phyloP scores from a whole-genome alignment of 352 stramenopile genomes.

The Aphanomyces euteiches region DNA sequence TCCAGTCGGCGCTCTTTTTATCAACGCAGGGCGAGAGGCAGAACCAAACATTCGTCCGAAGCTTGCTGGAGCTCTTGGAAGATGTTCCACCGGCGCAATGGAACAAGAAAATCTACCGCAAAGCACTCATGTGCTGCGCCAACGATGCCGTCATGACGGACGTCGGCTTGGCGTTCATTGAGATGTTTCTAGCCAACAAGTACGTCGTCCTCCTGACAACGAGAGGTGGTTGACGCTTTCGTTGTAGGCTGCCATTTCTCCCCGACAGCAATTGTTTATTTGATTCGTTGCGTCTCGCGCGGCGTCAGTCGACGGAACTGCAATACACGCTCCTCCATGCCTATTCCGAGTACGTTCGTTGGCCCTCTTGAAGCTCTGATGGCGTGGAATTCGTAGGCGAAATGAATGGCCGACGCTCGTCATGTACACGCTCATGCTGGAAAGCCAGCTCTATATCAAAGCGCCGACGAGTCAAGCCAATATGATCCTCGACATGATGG shows the following conservation, averaged over 20 bases:
- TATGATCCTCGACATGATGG: conserved; percentile 16
- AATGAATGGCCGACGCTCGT: neutral
- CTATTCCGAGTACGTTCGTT: conserved; percentile 7
- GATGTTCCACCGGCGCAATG: neutral
- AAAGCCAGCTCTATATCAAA: neutral
- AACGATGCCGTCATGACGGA: neutral
- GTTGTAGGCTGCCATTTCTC: neutral
- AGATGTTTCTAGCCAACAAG: neutral
- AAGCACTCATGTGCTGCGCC: neutral
- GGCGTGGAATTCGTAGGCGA: neutral
- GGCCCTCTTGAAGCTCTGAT: neutral
- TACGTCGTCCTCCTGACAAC: neutral
- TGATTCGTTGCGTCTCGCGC: conserved; percentile 5
- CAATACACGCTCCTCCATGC: neutral
- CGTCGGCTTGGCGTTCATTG: conserved; percentile 1
- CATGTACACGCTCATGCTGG: conserved; percentile 3
- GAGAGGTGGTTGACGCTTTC: neutral
- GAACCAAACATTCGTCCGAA: neutral
- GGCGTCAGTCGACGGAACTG: neutral
- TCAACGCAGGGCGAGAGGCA: conserved; percentile 6
- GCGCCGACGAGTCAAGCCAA: neutral
- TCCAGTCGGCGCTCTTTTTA: neutral
- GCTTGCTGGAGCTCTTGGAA: neutral
- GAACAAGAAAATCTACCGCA: neutral
- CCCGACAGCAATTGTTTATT: conserved; percentile 3